Conservation (phyloP, 352 stramenopile genomes). For the Globisporangium canariense region DNA sequence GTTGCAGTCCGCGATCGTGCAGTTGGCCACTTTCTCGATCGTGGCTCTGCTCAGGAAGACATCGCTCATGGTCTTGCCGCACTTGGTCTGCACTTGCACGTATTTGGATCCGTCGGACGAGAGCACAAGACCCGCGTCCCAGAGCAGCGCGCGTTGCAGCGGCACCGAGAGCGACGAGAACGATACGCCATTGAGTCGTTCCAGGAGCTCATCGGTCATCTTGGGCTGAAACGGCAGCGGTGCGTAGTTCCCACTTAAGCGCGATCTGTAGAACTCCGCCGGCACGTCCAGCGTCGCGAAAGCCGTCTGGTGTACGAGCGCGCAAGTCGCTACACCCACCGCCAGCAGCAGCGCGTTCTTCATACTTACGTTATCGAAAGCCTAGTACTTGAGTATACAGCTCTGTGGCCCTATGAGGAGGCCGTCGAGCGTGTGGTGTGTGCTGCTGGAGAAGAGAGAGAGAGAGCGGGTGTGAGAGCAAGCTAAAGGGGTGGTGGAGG, state of each 20-base stretch:
- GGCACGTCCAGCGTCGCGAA: constrained; percentile 21
- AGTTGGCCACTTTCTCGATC: constrained; percentile 22
- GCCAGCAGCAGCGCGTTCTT: background rate
- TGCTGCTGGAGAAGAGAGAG: background rate
- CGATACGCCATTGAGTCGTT: constrained; percentile 6
- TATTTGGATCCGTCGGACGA: constrained; percentile 25
- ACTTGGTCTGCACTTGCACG: constrained; percentile 47
- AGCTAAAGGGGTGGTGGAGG: background rate
- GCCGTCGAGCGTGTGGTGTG: too few relatives aligned
- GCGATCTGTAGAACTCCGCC: constrained; percentile 17
- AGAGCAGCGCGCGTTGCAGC: constrained; percentile 53
- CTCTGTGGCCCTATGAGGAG: too few relatives aligned
- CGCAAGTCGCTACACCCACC: background rate
- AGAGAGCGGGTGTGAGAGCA: background rate
- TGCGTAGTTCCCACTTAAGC: background rate
- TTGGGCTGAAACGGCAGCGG: constrained; percentile 14
- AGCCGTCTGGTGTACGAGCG: background rate
- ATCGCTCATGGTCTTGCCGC: constrained; percentile 40
- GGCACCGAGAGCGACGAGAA: constrained; percentile 29
- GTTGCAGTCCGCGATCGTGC: constrained; percentile 23
- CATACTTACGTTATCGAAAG: background rate
- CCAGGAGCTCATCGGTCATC: constrained; percentile 9
- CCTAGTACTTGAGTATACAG: too few relatives aligned
- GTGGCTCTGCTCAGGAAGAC: constrained; percentile 41
- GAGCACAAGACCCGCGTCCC: constrained; percentile 46